Conservation (phyloP, 495 filamentous ascomycete genomes). For the Cairneyella variabilis region DNA sequence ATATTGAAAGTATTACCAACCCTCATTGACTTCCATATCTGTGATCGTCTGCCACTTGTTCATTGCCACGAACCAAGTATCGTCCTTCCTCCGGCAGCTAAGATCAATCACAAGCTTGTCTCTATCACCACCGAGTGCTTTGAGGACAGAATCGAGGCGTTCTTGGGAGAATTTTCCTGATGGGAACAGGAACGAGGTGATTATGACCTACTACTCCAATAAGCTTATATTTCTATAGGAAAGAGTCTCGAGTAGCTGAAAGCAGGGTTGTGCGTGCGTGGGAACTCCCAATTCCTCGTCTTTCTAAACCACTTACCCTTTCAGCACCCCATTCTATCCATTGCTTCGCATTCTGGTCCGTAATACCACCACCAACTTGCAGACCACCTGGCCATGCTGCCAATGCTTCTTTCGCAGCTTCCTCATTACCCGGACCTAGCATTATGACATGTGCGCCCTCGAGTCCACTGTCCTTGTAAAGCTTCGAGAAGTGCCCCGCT, state of each 20-base stretch:
- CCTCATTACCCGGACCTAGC: conserved; percentile 83
- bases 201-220: conserved; percentile 69
- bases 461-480: conserved; percentile 72
- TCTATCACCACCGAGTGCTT: conserved; percentile 65
- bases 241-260: not conserved
- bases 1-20: conserved; percentile 38
- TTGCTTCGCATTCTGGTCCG: conserved; percentile 69
- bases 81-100: conserved; percentile 73
- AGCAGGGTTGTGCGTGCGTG: too few species aligned
- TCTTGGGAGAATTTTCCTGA: conserved; percentile 70
- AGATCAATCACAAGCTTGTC: conserved; percentile 90
- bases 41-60: conserved; percentile 98
- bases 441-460: conserved; percentile 91
- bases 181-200: conserved; percentile 78
- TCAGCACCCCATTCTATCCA: conserved; percentile 89
- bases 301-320: conserved; percentile 60
- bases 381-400: conserved; percentile 69
- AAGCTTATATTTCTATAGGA: not conserved
- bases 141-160: conserved; percentile 66
- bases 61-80: conserved; percentile 90
- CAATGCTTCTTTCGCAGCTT: conserved; percentile 73
- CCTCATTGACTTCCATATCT: conserved; percentile 85
- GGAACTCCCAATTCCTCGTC: not conserved
- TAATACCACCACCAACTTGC: conserved; percentile 92
- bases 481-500: conserved; percentile 68